Percentiles rank a stretch among this genome's conserved stretches.
phyloP scores from a whole-genome alignment of 164 flowering plant genomes.

The Brasenia schreberi region DNA sequence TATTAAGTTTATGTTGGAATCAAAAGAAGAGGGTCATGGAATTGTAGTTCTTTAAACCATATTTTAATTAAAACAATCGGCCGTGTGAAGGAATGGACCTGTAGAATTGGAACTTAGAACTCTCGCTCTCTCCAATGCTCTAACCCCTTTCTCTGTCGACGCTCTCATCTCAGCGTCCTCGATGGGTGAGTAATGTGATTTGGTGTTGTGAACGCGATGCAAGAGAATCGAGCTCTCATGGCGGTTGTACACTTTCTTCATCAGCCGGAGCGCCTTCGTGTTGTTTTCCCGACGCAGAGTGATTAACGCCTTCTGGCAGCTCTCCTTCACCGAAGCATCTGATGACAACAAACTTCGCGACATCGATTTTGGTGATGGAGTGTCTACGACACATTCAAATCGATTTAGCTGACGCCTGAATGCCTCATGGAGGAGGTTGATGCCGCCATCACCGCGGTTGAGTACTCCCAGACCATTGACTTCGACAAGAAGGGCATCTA shows the following conservation, averaged over 20 bases:
- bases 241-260: slow-evolving; percentile 49
- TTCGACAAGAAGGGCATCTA: slow-evolving; percentile 25
- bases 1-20: too few relatives aligned
- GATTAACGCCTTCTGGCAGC: slow-evolving; percentile 79
- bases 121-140: too few relatives aligned
- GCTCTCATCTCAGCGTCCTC: too few relatives aligned
- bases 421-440: slow-evolving; percentile 64
- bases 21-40: too few relatives aligned
- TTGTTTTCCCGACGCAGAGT: slow-evolving; percentile 80
- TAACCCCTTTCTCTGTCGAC: too few relatives aligned
- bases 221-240: slow-evolving; percentile 39
- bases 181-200: slow-evolving; percentile 55
- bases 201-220: slow-evolving; percentile 70
- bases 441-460: slow-evolving; percentile 45
- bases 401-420: slow-evolving; percentile 34
- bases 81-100: too few relatives aligned
- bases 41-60: too few relatives aligned
- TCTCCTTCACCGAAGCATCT: slow-evolving; percentile 36
- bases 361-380: too few relatives aligned
- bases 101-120: too few relatives aligned
- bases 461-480: slow-evolving; percentile 42
- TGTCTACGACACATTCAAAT: slow-evolving; percentile 46
- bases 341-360: slow-evolving; percentile 1
- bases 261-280: slow-evolving; percentile 64
- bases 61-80: too few relatives aligned